Conservation (phyloP, 2,329 filamentous ascomycete species). For the Torrubiellomyces zombiae region DNA sequence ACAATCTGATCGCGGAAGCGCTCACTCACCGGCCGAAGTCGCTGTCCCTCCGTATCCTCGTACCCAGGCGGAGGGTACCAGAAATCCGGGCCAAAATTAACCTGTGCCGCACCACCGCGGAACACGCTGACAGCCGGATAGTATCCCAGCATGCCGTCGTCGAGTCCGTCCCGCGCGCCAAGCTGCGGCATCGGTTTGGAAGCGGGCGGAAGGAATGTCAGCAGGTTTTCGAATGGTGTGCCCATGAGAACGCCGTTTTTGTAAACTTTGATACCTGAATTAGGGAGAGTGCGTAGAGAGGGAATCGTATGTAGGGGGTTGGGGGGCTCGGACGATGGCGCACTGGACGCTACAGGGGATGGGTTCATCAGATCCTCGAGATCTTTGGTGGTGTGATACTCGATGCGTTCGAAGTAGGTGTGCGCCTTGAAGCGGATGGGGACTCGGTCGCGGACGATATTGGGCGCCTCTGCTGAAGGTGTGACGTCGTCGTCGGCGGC, state of each 20-base stretch:
- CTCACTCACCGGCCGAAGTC: slow-evolving; percentile 48
- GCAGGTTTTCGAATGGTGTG: slow-evolving; percentile 70
- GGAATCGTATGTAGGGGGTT: slow-evolving; percentile 57
- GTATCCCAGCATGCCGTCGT: slow-evolving; percentile 91
- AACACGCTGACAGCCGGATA: slow-evolving; percentile 90
- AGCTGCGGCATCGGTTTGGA: slow-evolving; percentile 56
- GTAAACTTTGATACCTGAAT: slow-evolving; percentile 75
- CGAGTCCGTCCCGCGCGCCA: slow-evolving; percentile 69
- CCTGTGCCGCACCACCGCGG: slow-evolving; percentile 74
- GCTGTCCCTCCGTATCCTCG: slow-evolving; percentile 21
- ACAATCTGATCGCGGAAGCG: slow-evolving; percentile 86
- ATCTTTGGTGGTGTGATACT: slow-evolving; percentile 75
- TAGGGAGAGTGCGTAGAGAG: slow-evolving; percentile 70
- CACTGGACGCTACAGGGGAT: slow-evolving; percentile 28
- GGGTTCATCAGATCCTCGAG: slow-evolving; percentile 73
- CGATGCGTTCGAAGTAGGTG: slow-evolving; percentile 84
- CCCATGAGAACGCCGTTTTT: slow-evolving; percentile 83
- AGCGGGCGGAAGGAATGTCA: slow-evolving; percentile 82
- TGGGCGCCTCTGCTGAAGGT: slow-evolving; percentile 41
- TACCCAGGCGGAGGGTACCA: slow-evolving; percentile 64
- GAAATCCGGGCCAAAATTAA: slow-evolving; percentile 89
- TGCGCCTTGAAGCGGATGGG: slow-evolving; percentile 89
- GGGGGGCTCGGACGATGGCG: slow-evolving; percentile 39
- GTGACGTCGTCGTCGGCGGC: slow-evolving; percentile 38
- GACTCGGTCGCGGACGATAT: slow-evolving; percentile 88